Conservation (phyloP, 164 flowering plant species). For the Aristolochia contorta region DNA sequence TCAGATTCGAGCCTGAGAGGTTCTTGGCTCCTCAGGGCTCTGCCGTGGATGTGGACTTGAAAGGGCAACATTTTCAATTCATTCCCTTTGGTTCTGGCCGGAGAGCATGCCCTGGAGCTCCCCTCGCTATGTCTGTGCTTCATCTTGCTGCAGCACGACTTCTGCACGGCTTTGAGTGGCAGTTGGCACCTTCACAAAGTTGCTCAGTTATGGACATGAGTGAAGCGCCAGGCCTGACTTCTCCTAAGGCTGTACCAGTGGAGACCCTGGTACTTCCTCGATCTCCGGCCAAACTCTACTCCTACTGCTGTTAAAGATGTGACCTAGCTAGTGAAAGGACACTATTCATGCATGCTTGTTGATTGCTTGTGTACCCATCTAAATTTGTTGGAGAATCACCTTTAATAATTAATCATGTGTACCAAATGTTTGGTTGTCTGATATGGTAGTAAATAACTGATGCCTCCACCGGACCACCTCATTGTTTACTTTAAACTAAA, state of each 20-base stretch:
- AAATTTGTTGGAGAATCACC: too few relatives aligned
- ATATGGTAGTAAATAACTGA: too few relatives aligned
- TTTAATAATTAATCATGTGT: too few relatives aligned
- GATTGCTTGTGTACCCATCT: too few relatives aligned
- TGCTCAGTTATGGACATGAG: background rate
- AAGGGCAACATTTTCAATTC: conserved; percentile 5
- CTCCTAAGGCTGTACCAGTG: conserved; percentile 1
- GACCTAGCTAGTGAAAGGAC: too few relatives aligned
- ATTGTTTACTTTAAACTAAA: too few relatives aligned
- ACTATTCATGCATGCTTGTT: too few relatives aligned
- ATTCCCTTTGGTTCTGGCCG: conserved; percentile 10
- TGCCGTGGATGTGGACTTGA: conserved; percentile 4
- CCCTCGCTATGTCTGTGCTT: conserved; percentile 1
- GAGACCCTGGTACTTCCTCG: background rate
- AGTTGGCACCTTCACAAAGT: background rate
- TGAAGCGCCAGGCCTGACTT: background rate
- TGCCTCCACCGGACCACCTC: too few relatives aligned
- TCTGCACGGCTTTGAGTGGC: background rate
- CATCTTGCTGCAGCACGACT: conserved; percentile 7
- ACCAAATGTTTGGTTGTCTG: too few relatives aligned
- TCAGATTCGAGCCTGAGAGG: conserved; percentile 3
- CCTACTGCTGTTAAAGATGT: background rate
- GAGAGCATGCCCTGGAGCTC: conserved; percentile 6
- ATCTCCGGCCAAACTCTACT: background rate
- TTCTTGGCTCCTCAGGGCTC: background rate